Conservation (phyloP, 495 filamentous ascomycete genomes). For the Neurospora terricola region DNA sequence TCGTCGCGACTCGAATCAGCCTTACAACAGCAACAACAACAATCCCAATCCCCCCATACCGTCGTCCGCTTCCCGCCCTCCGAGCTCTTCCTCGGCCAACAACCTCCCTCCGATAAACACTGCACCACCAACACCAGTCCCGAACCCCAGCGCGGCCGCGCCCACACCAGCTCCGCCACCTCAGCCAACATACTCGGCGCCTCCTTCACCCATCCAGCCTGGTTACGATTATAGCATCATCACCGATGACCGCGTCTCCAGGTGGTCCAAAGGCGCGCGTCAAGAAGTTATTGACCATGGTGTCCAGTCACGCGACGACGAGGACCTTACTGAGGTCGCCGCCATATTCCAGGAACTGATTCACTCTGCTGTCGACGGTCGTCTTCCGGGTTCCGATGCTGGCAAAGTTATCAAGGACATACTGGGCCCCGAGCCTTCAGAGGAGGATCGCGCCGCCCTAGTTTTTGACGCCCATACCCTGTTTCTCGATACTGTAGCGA, state of each 20-base stretch:
- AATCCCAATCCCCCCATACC: slow-evolving; percentile 18
- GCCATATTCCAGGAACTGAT: slow-evolving; percentile 80
- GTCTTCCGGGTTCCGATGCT: slow-evolving; percentile 54
- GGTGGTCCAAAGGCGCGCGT: slow-evolving; percentile 39
- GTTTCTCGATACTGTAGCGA: slow-evolving; percentile 74
- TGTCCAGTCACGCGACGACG: slow-evolving; percentile 47
- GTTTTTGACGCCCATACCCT: slow-evolving; percentile 53
- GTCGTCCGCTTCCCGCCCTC: slow-evolving; percentile 30
- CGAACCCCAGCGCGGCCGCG: slow-evolving; percentile 10
- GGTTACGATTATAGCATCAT: slow-evolving; percentile 40
- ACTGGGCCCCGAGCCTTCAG: slow-evolving; percentile 44
- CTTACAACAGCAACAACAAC: slow-evolving; percentile 2
- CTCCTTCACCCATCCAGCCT: slow-evolving; percentile 18
- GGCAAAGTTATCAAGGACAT: slow-evolving; percentile 69
- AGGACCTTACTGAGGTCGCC: slow-evolving; percentile 55
- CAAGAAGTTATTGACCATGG: slow-evolving; percentile 42
- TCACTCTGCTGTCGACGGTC: slow-evolving; percentile 56
- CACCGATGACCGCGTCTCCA: slow-evolving; percentile 34
- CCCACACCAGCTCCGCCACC: slow-evolving; percentile 8
- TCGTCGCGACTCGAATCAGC: slow-evolving; percentile 35
- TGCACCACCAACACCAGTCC: background rate
- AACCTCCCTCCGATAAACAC: slow-evolving; percentile 11
- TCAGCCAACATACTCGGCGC: slow-evolving; percentile 3
- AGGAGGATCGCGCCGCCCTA: slow-evolving; percentile 29
- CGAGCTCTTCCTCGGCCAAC: slow-evolving; percentile 33